Evolutionary conservation across 164 flowering plant genomes (phyloP).

Genomic region (Stephania japonica): DNA sequence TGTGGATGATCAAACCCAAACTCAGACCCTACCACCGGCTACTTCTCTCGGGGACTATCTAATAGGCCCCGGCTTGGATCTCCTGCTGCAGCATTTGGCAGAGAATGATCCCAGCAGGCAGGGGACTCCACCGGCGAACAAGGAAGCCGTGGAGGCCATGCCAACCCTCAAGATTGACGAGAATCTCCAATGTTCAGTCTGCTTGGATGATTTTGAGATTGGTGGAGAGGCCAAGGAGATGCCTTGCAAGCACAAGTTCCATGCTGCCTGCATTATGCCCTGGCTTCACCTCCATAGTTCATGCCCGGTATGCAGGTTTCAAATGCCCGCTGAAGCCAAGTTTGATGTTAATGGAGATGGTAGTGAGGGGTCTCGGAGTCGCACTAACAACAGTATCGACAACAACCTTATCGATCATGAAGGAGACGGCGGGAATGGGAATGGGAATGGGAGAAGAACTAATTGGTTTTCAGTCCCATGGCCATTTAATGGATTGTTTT

Average conservation of each 20-base stretch:
- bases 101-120: conserved; percentile 85
- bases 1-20: conserved; percentile 19
- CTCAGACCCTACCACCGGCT: conserved; percentile 21
- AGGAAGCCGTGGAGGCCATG: conserved; percentile 72
- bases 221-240: conserved; percentile 70
- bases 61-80: conserved; percentile 67
- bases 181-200: conserved; percentile 57
- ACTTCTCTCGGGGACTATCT: conserved; percentile 71
- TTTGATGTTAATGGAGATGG: conserved; percentile 53
- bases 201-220: conserved; percentile 72
- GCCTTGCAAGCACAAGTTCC: conserved; percentile 93
- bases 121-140: conserved; percentile 85
- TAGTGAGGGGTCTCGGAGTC: conserved; percentile 26
- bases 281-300: conserved; percentile 94
- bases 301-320: conserved; percentile 83
- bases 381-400: conserved; percentile 11
- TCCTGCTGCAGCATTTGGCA: conserved; percentile 74
- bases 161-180: conserved; percentile 51
- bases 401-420: too few species aligned
- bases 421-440: conserved; percentile 32
- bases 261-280: conserved; percentile 54
- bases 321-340: conserved; percentile 52
- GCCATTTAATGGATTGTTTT: conserved; percentile 55
- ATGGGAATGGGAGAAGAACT: conserved; percentile 41
- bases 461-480: conserved; percentile 39